These are phyloP conservation scores for Colletotrichum tofieldiae DNA, from an alignment of 2,329 filamentous ascomycete genomes.

Conservation along the genomic window DNA sequence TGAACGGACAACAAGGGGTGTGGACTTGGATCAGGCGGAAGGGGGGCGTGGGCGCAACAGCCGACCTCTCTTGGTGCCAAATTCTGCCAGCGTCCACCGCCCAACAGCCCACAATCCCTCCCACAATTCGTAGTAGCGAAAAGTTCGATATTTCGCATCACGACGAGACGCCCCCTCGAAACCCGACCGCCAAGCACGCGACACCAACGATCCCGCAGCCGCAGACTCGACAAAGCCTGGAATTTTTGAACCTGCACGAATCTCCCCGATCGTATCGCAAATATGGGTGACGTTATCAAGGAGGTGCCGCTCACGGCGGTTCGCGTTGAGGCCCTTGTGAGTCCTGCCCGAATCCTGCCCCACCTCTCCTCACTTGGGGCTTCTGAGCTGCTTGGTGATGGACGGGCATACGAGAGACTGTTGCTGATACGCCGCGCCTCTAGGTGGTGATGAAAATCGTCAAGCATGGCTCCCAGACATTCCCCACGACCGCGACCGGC, in stretches of 20 bases:
- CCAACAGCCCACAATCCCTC: conserved; percentile 57
- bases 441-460: conserved; percentile 98
- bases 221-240: conserved; percentile 48
- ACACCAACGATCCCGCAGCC: conserved; percentile 48
- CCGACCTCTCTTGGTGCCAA: background rate
- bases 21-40: background rate
- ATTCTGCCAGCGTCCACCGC: conserved; percentile 59
- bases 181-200: conserved; percentile 40
- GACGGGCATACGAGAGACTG: background rate
- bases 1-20: conserved; percentile 2
- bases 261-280: conserved; percentile 51
- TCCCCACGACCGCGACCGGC: conserved; percentile 91
- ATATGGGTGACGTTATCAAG: conserved; percentile 74
- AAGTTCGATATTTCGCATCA: conserved; percentile 61
- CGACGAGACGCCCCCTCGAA: conserved; percentile 36
- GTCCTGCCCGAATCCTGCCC: conserved; percentile 56
- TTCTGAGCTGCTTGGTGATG: conserved; percentile 45
- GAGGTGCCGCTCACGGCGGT: conserved; percentile 86
- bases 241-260: conserved; percentile 44
- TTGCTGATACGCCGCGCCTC: conserved; percentile 45
- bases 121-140: conserved; percentile 60
- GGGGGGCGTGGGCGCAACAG: conserved; percentile 13
- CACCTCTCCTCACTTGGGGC: conserved; percentile 51
- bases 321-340: conserved; percentile 94
- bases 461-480: conserved; percentile 91